Percentiles rank a stretch among this genome's conserved stretches.
phyloP scores from a whole-genome alignment of 495 filamentous ascomycete genomes.

The Tuber indicum region DNA sequence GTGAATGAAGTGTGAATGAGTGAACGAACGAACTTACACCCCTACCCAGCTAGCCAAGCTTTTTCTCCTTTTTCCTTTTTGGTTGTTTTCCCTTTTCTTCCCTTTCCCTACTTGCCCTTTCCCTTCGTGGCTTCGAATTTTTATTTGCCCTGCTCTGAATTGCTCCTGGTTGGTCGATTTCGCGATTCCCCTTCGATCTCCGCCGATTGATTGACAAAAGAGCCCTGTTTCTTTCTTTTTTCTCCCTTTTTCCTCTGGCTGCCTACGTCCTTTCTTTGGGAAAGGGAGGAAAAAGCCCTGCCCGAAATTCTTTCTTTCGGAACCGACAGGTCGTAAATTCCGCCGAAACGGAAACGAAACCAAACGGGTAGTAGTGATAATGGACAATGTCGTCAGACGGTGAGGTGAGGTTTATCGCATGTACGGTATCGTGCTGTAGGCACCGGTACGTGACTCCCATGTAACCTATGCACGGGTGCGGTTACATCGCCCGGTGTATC shows the following conservation, averaged over 20 bases:
- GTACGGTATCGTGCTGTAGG: neutral
- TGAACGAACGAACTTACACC: neutral
- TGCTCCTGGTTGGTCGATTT: slow-evolving; percentile 37
- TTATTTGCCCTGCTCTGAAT: slow-evolving; percentile 5
- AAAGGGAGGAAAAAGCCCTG: neutral
- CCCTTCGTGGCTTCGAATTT: slow-evolving; percentile 6
- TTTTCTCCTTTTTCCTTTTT: neutral
- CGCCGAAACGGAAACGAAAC: slow-evolving; percentile 1
- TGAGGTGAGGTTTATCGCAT: neutral
- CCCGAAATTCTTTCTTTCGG: neutral
- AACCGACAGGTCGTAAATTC: neutral
- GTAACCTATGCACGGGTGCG: neutral
- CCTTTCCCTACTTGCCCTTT: slow-evolving; percentile 16
- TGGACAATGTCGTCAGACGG: slow-evolving; percentile 2
- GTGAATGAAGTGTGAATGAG: neutral
- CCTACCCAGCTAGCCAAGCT: neutral
- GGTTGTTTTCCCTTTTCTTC: slow-evolving; percentile 17
- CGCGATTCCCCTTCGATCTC: slow-evolving; percentile 37
- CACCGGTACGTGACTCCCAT: neutral
- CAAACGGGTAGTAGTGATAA: neutral
- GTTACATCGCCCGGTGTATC: neutral
- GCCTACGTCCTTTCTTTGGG: slow-evolving; percentile 28
- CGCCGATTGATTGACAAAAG: slow-evolving; percentile 40
- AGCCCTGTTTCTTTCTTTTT: slow-evolving; percentile 39
- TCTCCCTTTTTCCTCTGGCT: slow-evolving; percentile 23